These are phyloP conservation scores for Lipomyces oligophaga DNA, from an alignment of 805 yeast genomes.

Conservation along the genomic window DNA sequence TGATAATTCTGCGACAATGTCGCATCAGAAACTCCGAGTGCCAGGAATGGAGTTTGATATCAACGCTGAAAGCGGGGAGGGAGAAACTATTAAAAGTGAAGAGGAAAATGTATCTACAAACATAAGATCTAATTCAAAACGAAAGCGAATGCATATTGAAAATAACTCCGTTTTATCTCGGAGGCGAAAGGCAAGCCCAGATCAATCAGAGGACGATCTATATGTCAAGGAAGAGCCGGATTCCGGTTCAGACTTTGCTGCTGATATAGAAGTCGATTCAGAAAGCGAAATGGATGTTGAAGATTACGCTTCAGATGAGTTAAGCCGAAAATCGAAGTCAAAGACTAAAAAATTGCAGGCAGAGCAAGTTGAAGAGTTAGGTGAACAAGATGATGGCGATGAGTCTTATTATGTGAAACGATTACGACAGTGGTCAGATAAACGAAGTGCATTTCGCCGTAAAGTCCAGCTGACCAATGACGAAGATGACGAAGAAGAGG, in stretches of 20 bases:
- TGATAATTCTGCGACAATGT: conserved; percentile 11
- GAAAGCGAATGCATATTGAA: conserved; percentile 1
- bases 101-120: conserved; percentile 27
- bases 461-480: conserved; percentile 21
- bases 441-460: conserved; percentile 48
- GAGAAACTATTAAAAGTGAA: conserved; percentile 32
- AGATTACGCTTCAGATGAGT: conserved; percentile 16
- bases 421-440: conserved; percentile 54
- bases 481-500: conserved; percentile 20
- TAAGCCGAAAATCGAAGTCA: background rate
- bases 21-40: conserved; percentile 22
- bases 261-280: conserved; percentile 12
- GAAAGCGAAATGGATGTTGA: conserved; percentile 32
- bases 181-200: conserved; percentile 1
- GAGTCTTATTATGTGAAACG: conserved; percentile 60
- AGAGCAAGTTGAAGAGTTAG: conserved; percentile 35
- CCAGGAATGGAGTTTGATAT: conserved; percentile 29
- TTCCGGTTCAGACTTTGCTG: conserved; percentile 11
- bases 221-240: conserved; percentile 11
- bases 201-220: conserved; percentile 9
- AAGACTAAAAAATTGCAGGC: conserved; percentile 24
- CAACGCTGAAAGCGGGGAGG: conserved; percentile 29
- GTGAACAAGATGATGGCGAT: conserved; percentile 76
- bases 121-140: conserved; percentile 7
- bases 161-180: background rate